Conservation (phyloP, 805 yeast genomes). For the Starmerella lactis-condensi region DNA sequence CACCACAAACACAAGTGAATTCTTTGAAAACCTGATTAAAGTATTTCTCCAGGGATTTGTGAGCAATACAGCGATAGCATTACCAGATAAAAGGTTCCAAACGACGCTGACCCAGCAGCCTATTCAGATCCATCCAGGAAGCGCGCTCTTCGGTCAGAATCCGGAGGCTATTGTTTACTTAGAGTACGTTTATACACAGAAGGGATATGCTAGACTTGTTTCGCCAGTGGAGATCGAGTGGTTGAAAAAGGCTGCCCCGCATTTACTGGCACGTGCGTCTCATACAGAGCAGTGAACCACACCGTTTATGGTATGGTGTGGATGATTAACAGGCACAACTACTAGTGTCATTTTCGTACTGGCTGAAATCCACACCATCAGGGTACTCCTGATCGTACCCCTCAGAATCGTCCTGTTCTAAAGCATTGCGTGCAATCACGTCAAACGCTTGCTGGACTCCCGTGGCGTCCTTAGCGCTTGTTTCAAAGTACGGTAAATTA, state of each 20-base stretch:
- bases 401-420: conserved; percentile 84
- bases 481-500: conserved; percentile 82
- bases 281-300: neutral
- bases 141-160: conserved; percentile 62
- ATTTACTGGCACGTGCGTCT: conserved; percentile 12
- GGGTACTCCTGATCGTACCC: conserved; percentile 86
- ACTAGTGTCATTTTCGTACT: conserved; percentile 54
- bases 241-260: conserved; percentile 27
- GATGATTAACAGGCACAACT: conserved; percentile 49
- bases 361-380: conserved; percentile 87
- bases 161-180: conserved; percentile 83
- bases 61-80: conserved; percentile 80
- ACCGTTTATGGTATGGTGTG: neutral
- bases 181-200: conserved; percentile 81
- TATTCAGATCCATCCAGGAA: conserved; percentile 78
- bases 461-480: conserved; percentile 93
- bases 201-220: conserved; percentile 84
- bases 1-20: conserved; percentile 21
- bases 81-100: conserved; percentile 84
- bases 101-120: conserved; percentile 65
- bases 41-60: conserved; percentile 69
- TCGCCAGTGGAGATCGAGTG: conserved; percentile 63
- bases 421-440: conserved; percentile 84
- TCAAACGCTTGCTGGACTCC: conserved; percentile 93
- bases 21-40: conserved; percentile 37